These are phyloP conservation scores for Neopestalotiopsis clavispora DNA, from an alignment of 2,329 filamentous ascomycete genomes.

Conservation along the genomic window DNA sequence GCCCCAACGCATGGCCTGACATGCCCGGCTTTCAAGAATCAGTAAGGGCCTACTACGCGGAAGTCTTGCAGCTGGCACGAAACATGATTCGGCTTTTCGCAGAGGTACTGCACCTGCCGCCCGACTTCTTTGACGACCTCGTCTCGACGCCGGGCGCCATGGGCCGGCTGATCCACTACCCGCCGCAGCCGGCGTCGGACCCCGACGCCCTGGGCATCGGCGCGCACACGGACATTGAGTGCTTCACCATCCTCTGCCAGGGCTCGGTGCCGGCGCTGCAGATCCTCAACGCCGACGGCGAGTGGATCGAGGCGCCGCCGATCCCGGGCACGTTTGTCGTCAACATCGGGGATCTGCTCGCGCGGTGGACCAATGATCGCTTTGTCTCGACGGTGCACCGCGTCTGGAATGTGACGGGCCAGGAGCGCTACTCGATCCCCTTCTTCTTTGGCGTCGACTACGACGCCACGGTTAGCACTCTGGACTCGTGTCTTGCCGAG, in stretches of 20 bases:
- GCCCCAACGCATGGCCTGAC: neutral
- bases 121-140: conserved; percentile 7
- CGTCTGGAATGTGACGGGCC: conserved; percentile 10
- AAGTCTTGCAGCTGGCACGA: neutral
- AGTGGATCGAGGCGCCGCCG: conserved; percentile 26
- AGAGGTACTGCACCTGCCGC: neutral
- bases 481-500: neutral
- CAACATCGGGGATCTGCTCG: conserved; percentile 16
- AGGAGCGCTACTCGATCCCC: conserved; percentile 13
- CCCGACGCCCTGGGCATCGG: conserved; percentile 21
- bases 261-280: conserved; percentile 18
- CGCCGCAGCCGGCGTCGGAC: conserved; percentile 19
- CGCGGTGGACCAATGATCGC: conserved; percentile 13
- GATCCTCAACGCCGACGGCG: conserved; percentile 22
- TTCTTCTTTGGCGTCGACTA: conserved; percentile 18
- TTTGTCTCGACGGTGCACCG: conserved; percentile 17
- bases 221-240: conserved; percentile 25
- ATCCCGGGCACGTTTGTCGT: conserved; percentile 20
- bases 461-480: neutral
- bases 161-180: conserved; percentile 24
- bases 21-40: neutral
- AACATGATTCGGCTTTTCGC: neutral
- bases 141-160: conserved; percentile 18
- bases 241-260: conserved; percentile 26
- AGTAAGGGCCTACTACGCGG: neutral